Percentiles rank a stretch among this genome's conserved stretches.
Evolutionary conservation across 164 flowering plant genomes (phyloP).

Genomic region (Vitis rotundifolia): DNA sequence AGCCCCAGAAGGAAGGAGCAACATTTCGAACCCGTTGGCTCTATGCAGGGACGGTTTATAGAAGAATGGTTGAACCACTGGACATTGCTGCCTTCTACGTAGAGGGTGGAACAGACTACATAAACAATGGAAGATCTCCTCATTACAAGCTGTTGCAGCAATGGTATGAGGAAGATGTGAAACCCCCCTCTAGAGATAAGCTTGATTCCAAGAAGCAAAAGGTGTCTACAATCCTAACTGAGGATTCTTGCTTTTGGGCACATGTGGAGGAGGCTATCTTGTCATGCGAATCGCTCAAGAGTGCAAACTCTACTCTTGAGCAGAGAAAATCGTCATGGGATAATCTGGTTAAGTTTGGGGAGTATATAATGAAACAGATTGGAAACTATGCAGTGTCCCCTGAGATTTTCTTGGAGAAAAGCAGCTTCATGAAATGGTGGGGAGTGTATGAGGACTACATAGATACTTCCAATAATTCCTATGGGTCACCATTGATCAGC

Average conservation of each 20-base stretch:
- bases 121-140: conserved; percentile 18
- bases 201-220: neutral
- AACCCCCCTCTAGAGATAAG: neutral
- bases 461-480: neutral
- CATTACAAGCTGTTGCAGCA: conserved; percentile 41
- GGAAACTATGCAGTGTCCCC: conserved; percentile 30
- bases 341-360: conserved; percentile 28
- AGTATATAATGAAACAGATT: conserved; percentile 29
- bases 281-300: conserved; percentile 17
- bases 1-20: conserved; percentile 33
- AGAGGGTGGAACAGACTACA: conserved; percentile 17
- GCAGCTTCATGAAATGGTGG: conserved; percentile 61
- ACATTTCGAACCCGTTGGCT: conserved; percentile 26
- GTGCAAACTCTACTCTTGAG: neutral
- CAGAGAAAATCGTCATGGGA: conserved; percentile 1
- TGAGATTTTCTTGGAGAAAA: conserved; percentile 43
- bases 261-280: conserved; percentile 47
- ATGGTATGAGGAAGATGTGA: conserved; percentile 29
- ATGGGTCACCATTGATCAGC: conserved; percentile 12
- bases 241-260: conserved; percentile 63
- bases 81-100: conserved; percentile 48
- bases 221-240: conserved; percentile 25
- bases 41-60: conserved; percentile 38
- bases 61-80: conserved; percentile 59
- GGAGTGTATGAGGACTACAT: conserved; percentile 20